Evolutionary conservation across 75 land plant species (phyloP), one percentile per base, ranked within the genome.

Genomic region (Azolla pinnata): DNA sequence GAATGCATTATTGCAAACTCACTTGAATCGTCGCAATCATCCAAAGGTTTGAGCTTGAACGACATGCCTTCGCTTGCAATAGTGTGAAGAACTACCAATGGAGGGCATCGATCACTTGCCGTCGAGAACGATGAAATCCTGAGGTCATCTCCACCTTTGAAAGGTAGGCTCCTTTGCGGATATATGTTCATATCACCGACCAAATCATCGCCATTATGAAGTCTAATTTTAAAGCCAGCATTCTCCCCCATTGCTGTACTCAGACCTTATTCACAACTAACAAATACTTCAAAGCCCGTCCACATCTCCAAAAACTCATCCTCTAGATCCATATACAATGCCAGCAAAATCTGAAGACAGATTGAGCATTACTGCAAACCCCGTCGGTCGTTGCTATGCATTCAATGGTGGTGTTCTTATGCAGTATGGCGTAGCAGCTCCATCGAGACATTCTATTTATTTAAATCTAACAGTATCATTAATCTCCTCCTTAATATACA

Each of bases 21-120:
- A 54, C 64, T 70, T 55, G 72, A 49, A 32, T 74, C 78, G 46
- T 56, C 62, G 24, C 56, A 44, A 31, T 57, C 45, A 12, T 61
- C 60, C 26, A 67, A 49, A 24, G 79, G 72, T 52, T 81, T 83
- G 81, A 89, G 70, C 68, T 81, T 95, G 76, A 95, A 81, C 76
- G 66, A 73, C 35, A 76, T 62, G 14, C 90, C 90, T 34, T 45
- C 21, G 8, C 67, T 16, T 30, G 78, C 65, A 35, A 89, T 71
- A 56, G 83, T 76, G 62, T 89, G 88, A 4, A 95, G 80, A 38
- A 95, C 90, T 20, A 86, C 83, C 47, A 95, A 77, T 17, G 99
- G 99, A 27, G 79, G 78, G 62, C 99, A 95, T 20, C 99, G 74
- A 45, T 95, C 90, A 49, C 99, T 95, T n/a, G 90, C 64, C 5